These are phyloP conservation scores for Lentinus brumalis DNA, from an alignment of 768 basidiomycete genomes.

Conservation along the genomic window DNA sequence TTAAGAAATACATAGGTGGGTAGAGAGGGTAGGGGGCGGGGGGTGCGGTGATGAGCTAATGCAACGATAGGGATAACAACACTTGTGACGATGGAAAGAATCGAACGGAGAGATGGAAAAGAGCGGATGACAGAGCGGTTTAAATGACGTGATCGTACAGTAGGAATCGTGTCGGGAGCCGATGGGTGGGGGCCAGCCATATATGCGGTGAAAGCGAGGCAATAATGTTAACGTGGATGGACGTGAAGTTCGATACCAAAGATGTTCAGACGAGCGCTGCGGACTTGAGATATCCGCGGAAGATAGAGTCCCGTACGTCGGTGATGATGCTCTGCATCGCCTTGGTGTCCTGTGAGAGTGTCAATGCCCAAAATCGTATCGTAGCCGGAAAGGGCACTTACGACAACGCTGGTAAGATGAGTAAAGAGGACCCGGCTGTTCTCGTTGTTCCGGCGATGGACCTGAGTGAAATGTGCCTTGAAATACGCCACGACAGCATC, in stretches of 20 bases:
- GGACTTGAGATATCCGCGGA: conserved; percentile 39
- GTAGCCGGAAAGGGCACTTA: conserved; percentile 34
- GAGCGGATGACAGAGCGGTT: conserved; percentile 5
- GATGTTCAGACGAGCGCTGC: conserved; percentile 36
- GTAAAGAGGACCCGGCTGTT: conserved; percentile 61
- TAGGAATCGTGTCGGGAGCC: conserved; percentile 2
- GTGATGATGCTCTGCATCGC: conserved; percentile 83
- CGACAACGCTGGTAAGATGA: conserved; percentile 81
- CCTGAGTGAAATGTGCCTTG: conserved; percentile 80
- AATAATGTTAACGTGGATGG: conserved; percentile 14
- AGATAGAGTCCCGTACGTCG: conserved; percentile 49
- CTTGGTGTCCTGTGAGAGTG: conserved; percentile 65
- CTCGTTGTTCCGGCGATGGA: conserved; percentile 66
- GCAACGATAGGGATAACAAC: neutral
- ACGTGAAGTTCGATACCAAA: neutral
- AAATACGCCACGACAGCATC: conserved; percentile 77
- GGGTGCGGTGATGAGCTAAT: neutral
- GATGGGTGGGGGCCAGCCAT: neutral
- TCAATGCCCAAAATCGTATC: neutral
- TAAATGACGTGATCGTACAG: conserved; percentile 13
- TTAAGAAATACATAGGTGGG: conserved; percentile 13
- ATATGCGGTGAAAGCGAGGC: neutral
- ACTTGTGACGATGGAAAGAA: neutral
- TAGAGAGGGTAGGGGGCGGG: neutral
- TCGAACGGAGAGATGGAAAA: neutral